These are phyloP conservation scores for Pezizomycotina sp. DNA, from an alignment of 2,329 filamentous ascomycete species.

Conservation along the genomic window DNA sequence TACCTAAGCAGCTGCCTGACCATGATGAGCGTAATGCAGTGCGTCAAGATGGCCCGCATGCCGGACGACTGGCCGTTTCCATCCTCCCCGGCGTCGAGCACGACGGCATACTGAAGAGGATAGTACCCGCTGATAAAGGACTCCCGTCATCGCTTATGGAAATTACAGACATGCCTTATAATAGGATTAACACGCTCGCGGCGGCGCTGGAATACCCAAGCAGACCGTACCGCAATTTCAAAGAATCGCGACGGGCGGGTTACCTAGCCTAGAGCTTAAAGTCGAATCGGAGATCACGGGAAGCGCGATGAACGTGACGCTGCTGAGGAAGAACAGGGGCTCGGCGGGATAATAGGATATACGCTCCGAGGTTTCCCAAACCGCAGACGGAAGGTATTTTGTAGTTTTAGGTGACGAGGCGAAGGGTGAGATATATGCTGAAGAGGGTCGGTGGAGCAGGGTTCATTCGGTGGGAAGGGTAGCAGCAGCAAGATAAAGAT, in stretches of 20 bases:
- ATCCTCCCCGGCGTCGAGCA: conserved; percentile 58
- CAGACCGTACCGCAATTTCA: conserved; percentile 32
- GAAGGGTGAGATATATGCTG: conserved; percentile 62
- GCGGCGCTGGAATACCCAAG: conserved; percentile 28
- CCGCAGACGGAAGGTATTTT: conserved; percentile 87
- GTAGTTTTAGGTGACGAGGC: conserved; percentile 53
- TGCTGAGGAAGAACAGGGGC: conserved; percentile 52
- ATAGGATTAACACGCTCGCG: conserved; percentile 28
- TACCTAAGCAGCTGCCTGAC: conserved; percentile 57
- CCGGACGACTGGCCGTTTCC: conserved; percentile 62
- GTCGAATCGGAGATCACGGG: conserved; percentile 43
- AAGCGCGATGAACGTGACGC: conserved; percentile 43
- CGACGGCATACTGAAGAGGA: conserved; percentile 26
- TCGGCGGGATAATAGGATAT: conserved; percentile 57
- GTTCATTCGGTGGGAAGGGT: conserved; percentile 23
- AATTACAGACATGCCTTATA: conserved; percentile 3
- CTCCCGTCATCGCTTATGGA: conserved; percentile 20
- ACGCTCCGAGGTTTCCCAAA: conserved; percentile 80
- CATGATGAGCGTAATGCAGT: conserved; percentile 77
- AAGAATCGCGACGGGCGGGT: conserved; percentile 44
- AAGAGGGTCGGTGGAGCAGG: conserved; percentile 66
- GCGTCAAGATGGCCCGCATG: conserved; percentile 86
- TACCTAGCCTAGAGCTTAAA: conserved; percentile 53
- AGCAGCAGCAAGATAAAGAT: conserved; percentile 21
- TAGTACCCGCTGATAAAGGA: conserved; percentile 2